phyloP scores from a whole-genome alignment of 164 flowering plant species.

The Santalum album region DNA sequence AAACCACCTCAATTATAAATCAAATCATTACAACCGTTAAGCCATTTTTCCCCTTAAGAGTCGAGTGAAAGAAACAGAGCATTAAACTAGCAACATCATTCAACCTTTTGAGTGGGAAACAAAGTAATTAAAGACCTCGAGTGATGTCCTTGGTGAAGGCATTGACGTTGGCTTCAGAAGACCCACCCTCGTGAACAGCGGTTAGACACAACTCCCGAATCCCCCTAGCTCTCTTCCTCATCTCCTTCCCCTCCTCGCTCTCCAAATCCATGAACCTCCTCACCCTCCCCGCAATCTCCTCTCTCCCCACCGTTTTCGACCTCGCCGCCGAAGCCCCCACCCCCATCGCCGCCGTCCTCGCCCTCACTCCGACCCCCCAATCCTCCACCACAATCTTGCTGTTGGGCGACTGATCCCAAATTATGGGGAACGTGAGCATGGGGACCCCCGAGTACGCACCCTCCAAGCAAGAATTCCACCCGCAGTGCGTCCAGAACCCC shows the following conservation, averaged over 20 bases:
- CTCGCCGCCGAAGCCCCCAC: constrained; percentile 3
- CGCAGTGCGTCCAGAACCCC: constrained; percentile 69
- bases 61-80: no score
- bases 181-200: constrained; percentile 24
- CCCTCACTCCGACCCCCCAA: constrained; percentile 48
- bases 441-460: constrained; percentile 47
- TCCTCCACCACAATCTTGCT: constrained; percentile 45
- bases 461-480: constrained; percentile 58
- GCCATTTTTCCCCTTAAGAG: no score
- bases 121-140: no score
- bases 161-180: constrained; percentile 15
- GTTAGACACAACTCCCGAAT: constrained; percentile 10
- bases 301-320: constrained; percentile 22
- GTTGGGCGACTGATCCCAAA: constrained; percentile 36
- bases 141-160: constrained; percentile 14
- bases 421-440: constrained; percentile 45
- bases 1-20: no score
- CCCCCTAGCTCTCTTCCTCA: constrained; percentile 18
- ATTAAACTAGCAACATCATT: no score
- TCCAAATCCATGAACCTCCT: constrained; percentile 25
- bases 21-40: no score
- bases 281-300: constrained; percentile 20
- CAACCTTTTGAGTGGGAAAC: no score
- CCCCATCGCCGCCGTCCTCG: constrained; percentile 10
- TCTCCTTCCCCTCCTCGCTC: constrained; percentile 16